Base-by-base conservation (phyloP, 768 basidiomycete species). In the Exidia glandulosa region DNA sequence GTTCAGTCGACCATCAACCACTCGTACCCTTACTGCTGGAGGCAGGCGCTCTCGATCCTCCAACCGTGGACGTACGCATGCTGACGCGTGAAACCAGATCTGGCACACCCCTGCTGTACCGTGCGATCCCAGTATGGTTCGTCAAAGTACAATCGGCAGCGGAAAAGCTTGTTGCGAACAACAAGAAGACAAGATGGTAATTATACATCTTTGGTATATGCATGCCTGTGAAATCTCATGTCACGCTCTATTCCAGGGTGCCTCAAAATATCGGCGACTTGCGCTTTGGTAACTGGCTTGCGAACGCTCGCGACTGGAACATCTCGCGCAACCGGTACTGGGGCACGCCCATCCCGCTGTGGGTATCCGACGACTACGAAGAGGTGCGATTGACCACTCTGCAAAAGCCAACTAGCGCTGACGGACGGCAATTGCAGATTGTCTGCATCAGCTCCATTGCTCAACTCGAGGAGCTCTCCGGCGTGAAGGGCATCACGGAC, bases 261-360 rank as follows among this genome's bases (percentile, higher is more conserved):
- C 96, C 96, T 10, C 86, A 91, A 67, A 79, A 75, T 62, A 86
- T 98, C 52, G 90, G 94, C 4, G 94, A 97, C 61, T 83, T 87
- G 64, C 81, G 95, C 33, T 99, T 99, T 69, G 94, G 93, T 25
- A 94, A 92, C 71, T 99, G 96, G 96, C 79, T 99, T 57, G 87
- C 88, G 55, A 97, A 95, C 71, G 96, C 96, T n/a, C 83, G 94
- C 25, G 96, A 99, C 69, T 99, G 96, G 96, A 98, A 97, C 69
- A 80, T 99, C 63, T 96, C 94, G n/a, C 83, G 96, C 63, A 98
- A 98, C 76, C 82, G 96, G 55, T 99, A 98, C 71, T 99, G 94
- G 94, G 96, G 95, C 33, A 98, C 94, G 3, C 96, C 96, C 19
- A 85, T 99, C 59, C 96, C 96, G 12, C 76, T 99, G 34, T 99